Evolutionary conservation across 177 flowering plant species (phyloP), one percentile per base, ranked within the genome.

Genomic region (Vitis hybrid): DNA sequence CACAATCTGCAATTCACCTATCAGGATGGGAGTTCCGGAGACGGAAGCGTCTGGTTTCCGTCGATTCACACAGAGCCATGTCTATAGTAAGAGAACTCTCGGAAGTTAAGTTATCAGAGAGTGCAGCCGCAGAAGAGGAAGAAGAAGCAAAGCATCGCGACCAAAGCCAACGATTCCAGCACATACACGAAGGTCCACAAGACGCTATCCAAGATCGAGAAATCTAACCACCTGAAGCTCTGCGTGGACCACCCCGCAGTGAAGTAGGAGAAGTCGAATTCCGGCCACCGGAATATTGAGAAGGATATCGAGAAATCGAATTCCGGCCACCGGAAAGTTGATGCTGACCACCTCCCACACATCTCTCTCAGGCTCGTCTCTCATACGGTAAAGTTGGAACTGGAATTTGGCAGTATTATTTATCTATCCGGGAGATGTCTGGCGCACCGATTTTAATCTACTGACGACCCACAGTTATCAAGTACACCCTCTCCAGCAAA

Each of bases 261-360:
- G 48, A 78, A 66, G 67, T 69, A 68, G 4, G 90, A 80, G 13
- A 87, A 73, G 55, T 79, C 78, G 16, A 87, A 50, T 3, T 63
- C 91, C 66, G 91, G 91, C 92, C 90, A 89, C 76, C 90, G 86
- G 78, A 83, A 84, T 0, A 81, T 19, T 16, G 81, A 73, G 2
- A 75, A 18, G 2, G 70, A 58, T 29, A 77, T 29, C 3, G 84
- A 75, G 67, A 87, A 70, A 55, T 79, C 78, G 53, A 84, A 74
- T 3, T 66, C 85, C 67, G 74, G 81, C 84, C 84, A 82, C 70
- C 87, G 67, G 65, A 77, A 80, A 31, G 60, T 64, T 9, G 80
- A 66, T 5, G 76, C 15, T 5, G 76, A 60, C 86, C 79, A 78
- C 70, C 75, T 52, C 59, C 78, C 8, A 8, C 55, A 12, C 75